Percentiles rank a stretch among this genome's conserved stretches.
Conservation (phyloP, 2,329 filamentous ascomycete species). For the Trichoderma simmonsii region DNA sequence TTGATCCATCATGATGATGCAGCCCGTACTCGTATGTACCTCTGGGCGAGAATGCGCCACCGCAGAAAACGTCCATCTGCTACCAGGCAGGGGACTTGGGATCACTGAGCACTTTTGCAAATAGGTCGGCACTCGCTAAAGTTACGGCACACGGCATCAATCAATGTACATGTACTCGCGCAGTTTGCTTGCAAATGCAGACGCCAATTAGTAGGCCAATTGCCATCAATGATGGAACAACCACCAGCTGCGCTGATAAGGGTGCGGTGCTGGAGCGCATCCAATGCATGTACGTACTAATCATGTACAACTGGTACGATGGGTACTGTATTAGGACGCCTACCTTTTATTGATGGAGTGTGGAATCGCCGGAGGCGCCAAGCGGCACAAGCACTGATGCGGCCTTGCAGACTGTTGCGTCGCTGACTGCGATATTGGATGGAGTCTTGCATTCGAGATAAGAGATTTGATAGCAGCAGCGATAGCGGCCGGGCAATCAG, state of each 20-base stretch:
- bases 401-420: background rate
- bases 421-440: background rate
- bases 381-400: background rate
- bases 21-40: background rate
- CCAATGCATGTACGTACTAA: background rate
- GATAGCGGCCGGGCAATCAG: constrained; percentile 3
- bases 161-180: background rate
- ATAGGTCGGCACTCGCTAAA: too few relatives aligned
- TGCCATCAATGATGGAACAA: background rate
- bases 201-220: background rate
- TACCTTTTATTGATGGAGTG: background rate
- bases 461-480: background rate
- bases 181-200: background rate
- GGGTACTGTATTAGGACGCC: background rate
- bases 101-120: background rate
- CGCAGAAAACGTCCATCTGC: background rate
- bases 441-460: background rate
- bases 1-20: constrained; percentile 2
- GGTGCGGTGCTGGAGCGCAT: constrained; percentile 5
- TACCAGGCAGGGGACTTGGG: background rate
- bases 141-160: background rate
- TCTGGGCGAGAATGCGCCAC: background rate
- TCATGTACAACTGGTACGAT: background rate
- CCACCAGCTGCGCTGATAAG: constrained; percentile 10
- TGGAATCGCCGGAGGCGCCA: background rate